phyloP scores from a whole-genome alignment of 345 rosid species.

The Gynandropsis gynandra region DNA sequence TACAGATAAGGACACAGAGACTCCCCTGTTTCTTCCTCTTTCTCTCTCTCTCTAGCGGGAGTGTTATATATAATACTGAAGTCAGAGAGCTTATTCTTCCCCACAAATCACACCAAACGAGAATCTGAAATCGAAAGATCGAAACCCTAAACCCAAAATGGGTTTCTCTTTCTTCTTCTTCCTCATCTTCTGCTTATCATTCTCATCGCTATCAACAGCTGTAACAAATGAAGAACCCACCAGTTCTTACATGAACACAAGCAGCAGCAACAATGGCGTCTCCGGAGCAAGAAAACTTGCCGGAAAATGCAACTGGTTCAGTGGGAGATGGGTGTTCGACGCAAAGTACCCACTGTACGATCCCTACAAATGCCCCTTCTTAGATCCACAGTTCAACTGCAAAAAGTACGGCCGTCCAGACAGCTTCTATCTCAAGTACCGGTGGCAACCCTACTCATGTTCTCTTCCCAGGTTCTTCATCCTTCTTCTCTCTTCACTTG shows the following conservation, averaged over 20 bases:
- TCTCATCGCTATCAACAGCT: slow-evolving; percentile 19
- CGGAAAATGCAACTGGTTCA: slow-evolving; percentile 47
- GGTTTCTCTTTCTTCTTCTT: slow-evolving; percentile 26
- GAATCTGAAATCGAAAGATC: slow-evolving; percentile 25
- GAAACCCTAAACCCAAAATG: slow-evolving; percentile 20
- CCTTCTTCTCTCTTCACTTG: background rate
- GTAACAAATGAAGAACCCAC: background rate
- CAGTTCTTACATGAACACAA: slow-evolving; percentile 20
- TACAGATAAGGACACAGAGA: too few species aligned
- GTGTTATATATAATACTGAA: slow-evolving; percentile 19
- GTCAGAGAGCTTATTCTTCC: slow-evolving; percentile 22
- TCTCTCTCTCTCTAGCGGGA: slow-evolving; percentile 10
- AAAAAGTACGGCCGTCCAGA: slow-evolving; percentile 76
- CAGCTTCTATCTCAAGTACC: slow-evolving; percentile 48
- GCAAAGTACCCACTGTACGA: slow-evolving; percentile 58
- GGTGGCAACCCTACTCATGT: slow-evolving; percentile 77
- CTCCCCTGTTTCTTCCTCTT: slow-evolving; percentile 2
- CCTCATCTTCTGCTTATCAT: slow-evolving; percentile 16
- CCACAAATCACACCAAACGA: slow-evolving; percentile 5
- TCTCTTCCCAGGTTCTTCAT: slow-evolving; percentile 54
- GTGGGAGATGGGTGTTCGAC: slow-evolving; percentile 73
- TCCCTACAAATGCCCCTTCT: slow-evolving; percentile 57
- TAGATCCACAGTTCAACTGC: slow-evolving; percentile 80
- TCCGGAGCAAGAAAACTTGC: slow-evolving; percentile 21
- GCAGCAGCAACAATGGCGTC: background rate